Percentiles rank a stretch among this genome's conserved stretches.
phyloP scores from a whole-genome alignment of 2,329 filamentous ascomycete genomes.

The Aspergillus caelatus region DNA sequence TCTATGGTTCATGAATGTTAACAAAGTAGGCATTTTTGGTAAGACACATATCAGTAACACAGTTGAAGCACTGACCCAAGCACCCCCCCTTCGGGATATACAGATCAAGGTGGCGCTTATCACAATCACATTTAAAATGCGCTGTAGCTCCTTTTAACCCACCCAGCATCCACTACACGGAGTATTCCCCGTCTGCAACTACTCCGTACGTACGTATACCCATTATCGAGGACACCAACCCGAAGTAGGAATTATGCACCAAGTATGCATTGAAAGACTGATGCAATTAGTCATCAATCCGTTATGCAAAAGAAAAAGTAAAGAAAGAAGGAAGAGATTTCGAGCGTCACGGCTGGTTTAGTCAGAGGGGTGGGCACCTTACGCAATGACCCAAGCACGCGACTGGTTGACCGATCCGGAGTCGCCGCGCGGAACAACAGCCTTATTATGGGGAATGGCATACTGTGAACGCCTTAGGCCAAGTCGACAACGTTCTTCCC shows the following conservation, averaged over 20 bases:
- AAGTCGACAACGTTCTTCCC: background rate
- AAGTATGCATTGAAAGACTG: background rate
- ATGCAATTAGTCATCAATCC: background rate
- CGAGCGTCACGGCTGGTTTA: background rate
- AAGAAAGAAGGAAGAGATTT: background rate
- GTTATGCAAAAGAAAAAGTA: background rate
- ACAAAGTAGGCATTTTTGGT: background rate
- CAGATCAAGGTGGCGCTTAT: background rate
- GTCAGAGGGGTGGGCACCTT: background rate
- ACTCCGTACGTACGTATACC: too few species aligned
- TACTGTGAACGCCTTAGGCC: conserved; percentile 1
- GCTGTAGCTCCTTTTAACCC: too few species aligned
- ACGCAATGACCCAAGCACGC: conserved; percentile 12
- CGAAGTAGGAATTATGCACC: background rate
- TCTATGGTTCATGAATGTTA: background rate
- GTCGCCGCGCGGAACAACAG: conserved; percentile 18
- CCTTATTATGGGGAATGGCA: conserved; percentile 18
- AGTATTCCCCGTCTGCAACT: background rate
- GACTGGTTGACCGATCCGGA: conserved; percentile 19
- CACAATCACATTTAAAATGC: background rate
- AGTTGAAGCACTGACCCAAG: background rate
- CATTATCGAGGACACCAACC: background rate
- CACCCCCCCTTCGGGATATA: background rate
- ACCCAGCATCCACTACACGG: background rate
- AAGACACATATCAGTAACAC: background rate